Base-by-base conservation (phyloP, 2,329 filamentous ascomycete species). In the Microcera coccophila region DNA sequence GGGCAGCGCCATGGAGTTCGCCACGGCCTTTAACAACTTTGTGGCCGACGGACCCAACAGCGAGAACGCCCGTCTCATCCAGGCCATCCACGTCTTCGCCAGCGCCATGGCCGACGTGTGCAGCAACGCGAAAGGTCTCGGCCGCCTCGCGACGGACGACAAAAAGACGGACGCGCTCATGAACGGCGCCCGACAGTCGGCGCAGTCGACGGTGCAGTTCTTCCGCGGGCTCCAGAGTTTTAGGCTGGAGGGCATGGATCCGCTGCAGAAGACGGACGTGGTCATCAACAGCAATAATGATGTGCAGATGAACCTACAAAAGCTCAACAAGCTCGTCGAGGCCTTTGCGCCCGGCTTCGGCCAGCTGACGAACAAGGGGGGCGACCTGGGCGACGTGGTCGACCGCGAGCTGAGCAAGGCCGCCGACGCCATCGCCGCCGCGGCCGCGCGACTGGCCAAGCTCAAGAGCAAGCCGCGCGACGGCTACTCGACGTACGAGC, bases 271-370 rank as follows among this genome's bases (percentile, higher is more conserved):
- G 80, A 94, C 90, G 3, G 91, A 97, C 50, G 89, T 97, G 24
- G 91, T 98, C 42, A 94, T 98, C 71, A 94, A 93, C 70, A 91
- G 87, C 74, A 97, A 95, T 68, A 88, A 94, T 52, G 93, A 98
- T 53, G 90, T 97, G 9, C 88, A 96, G 64, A 85, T 94, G 68
- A 90, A 94, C 55, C 75, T 98, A 39, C 91, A 97, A 70, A 87
- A 86, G 61, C 78, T 98, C 52, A 95, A 90, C 65, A 96, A 95
- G 72, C 74, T 95, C 38, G 90, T 91, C 2, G 93, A 98, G 63
- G 79, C 84, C 0, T 95, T 97, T 58, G 88, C 90, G 2, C 91
- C 91, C 1, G 90, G 88, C 65, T 88, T 87, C 50, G 82, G 78
- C 63, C 93, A 91, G 70, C 76, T 97, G 48, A 79, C 78, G 36